Conservation (phyloP, 176 grass and related monocot genomes). For the Aegilops sharonensis region DNA sequence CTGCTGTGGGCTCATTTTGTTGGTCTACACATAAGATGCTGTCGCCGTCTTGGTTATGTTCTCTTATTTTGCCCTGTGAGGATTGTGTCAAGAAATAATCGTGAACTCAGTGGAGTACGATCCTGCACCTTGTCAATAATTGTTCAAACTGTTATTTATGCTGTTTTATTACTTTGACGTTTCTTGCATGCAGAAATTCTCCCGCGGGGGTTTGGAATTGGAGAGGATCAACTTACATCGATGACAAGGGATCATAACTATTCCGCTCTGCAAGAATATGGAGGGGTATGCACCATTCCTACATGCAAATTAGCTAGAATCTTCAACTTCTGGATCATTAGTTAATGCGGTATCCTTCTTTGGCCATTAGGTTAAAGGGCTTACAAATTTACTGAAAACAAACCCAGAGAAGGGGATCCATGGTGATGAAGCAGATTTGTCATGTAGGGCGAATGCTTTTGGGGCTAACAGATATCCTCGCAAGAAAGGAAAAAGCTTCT, state of each 20-base stretch:
- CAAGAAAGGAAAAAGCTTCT: conserved; percentile 84
- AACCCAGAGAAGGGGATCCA: conserved; percentile 67
- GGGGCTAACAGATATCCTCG: conserved; percentile 92
- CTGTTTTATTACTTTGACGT: conserved; percentile 26
- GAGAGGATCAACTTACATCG: conserved; percentile 57
- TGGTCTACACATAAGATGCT: neutral
- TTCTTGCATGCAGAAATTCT: conserved; percentile 44
- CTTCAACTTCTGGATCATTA: neutral
- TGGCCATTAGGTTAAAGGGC: conserved; percentile 68
- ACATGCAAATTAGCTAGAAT: conserved; percentile 23
- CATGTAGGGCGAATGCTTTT: conserved; percentile 69
- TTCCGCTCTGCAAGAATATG: conserved; percentile 72
- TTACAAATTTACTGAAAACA: conserved; percentile 68
- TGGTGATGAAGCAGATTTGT: conserved; percentile 77
- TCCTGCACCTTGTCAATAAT: conserved; percentile 8
- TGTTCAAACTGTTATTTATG: neutral
- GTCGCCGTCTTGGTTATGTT: neutral
- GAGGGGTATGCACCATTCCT: conserved; percentile 69
- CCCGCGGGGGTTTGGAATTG: conserved; percentile 54
- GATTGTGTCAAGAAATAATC: conserved; percentile 14
- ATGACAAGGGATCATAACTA: conserved; percentile 86
- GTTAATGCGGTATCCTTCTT: conserved; percentile 43
- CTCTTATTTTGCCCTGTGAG: conserved; percentile 14
- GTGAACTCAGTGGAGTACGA: neutral
- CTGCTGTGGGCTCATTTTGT: neutral